Conservation (phyloP, 257 asterid genomes). For the Linaria vulgaris region DNA sequence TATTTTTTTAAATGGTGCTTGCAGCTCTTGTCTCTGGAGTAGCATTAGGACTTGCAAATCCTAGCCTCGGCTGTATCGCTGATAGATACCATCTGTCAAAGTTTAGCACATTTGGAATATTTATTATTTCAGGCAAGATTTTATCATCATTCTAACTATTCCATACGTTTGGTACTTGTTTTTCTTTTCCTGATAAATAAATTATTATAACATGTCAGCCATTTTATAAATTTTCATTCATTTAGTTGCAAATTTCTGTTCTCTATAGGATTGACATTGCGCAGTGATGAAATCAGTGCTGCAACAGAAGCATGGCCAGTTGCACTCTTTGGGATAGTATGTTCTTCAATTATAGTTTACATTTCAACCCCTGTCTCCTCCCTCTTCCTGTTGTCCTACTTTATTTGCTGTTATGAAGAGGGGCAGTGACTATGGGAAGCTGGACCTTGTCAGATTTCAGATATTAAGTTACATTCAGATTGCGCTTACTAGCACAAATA, state of each 20-base stretch:
- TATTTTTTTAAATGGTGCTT: constrained; percentile 21
- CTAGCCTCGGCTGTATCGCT: constrained; percentile 84
- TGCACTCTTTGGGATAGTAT: constrained; percentile 89
- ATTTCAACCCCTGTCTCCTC: constrained; percentile 3
- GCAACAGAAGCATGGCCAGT: constrained; percentile 98
- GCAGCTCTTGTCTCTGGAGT: constrained; percentile 92
- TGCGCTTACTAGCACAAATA: neutral
- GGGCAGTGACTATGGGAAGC: neutral
- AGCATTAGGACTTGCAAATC: constrained; percentile 76
- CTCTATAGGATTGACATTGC: constrained; percentile 69
- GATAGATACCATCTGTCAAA: constrained; percentile 66
- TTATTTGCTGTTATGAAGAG: neutral
- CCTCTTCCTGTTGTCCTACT: neutral
- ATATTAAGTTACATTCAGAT: neutral
- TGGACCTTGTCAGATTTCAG: constrained; percentile 1
- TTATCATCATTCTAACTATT: neutral
- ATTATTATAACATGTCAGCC: neutral
- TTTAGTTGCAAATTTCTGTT: neutral
- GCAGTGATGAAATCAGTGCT: constrained; percentile 76
- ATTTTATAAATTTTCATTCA: constrained; percentile 1
- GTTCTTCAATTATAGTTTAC: constrained; percentile 30
- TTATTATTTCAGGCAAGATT: constrained; percentile 68
- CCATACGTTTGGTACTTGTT: constrained; percentile 1
- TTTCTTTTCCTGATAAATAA: constrained; percentile 5
- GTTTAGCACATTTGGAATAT: constrained; percentile 84